phyloP scores from a whole-genome alignment of 106 monocot species.

The Agapanthus africanus region DNA sequence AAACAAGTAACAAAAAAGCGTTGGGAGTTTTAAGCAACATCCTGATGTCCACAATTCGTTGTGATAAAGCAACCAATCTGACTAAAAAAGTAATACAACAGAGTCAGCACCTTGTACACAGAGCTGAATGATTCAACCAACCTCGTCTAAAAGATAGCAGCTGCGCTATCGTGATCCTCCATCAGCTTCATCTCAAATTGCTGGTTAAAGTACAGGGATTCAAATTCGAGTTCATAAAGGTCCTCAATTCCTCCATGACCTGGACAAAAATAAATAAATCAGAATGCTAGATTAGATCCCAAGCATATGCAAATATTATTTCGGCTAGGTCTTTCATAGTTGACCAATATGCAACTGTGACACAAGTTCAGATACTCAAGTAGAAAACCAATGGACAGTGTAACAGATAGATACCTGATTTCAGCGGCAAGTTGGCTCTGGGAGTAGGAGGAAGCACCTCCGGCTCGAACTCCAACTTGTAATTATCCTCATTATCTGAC shows the following conservation, averaged over 20 bases:
- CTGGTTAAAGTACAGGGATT: constrained; percentile 1
- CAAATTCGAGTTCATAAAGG: constrained; percentile 3
- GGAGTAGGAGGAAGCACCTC: constrained; percentile 20
- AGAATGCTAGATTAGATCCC: neutral
- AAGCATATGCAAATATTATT: neutral
- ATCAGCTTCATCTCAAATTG: constrained; percentile 9
- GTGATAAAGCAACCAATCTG: neutral
- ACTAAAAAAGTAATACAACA: neutral
- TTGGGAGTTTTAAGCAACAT: too few relatives aligned
- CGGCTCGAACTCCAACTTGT: constrained; percentile 29
- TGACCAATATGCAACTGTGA: too few relatives aligned
- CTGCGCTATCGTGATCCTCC: neutral
- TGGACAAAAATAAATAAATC: neutral
- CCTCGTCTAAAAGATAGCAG: neutral
- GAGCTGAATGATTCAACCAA: too few relatives aligned
- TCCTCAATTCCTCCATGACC: constrained; percentile 1
- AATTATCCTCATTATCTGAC: constrained; percentile 16
- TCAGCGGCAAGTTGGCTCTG: neutral
- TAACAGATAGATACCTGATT: constrained; percentile 13
- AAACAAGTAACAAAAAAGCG: too few relatives aligned
- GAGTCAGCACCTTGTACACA: neutral
- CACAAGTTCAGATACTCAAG: neutral
- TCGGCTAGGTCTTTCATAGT: neutral
- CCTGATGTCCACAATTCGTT: too few relatives aligned
- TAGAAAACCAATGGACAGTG: neutral